Evolutionary conservation across 1,284 basidiomycete species (phyloP), one percentile per base, ranked within the genome.

Genomic region (Ustilago lituana): DNA sequence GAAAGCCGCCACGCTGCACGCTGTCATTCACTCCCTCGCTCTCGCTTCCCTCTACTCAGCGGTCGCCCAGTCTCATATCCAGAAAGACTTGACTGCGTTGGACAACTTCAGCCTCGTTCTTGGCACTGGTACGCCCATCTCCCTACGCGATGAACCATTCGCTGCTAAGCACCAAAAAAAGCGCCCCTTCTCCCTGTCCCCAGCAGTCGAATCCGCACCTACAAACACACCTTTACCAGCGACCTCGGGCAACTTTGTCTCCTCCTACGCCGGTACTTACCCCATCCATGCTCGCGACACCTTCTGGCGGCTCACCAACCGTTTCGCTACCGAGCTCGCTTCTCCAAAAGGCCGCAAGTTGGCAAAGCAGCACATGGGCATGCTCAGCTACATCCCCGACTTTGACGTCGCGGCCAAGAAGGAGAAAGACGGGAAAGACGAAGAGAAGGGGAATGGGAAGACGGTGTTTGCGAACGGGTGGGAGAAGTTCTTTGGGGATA

Each of bases 221-320:
- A 2, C 27, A n/a, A n/a, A n/a, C n/a, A n/a, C n/a, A 15, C 8
- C 27, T 15, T 23, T 61, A 27, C 57, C 64, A 1, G 2, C 5
- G 0, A 61, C 58, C 0, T 41, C 57, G 24, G 64, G 64, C 12
- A 67, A 67, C 46, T 67, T 35, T 12, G 64, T 67, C 45, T 56
- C 57, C 5, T 35, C 22, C 5, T 57, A 43, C 36, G 19, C 27
- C 4, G 23, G 37, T 15, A 24, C 29, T 14, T 46, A 14, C 12
- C 12, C 14, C 11, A 15, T 66, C 8, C n/a, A 14, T 0, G 29
- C 27, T 4, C 0, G 1, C 5, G 24, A 19, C 3, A 17, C 26
- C 0, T 60, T 67, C 12, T 67, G 64, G 64, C 12, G 6, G 0
- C 19, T 35, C 5, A 48, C 58, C 29, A 48, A 57, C 24, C 19